Percentiles rank a stretch among this genome's conserved stretches.
These are phyloP conservation scores for Monosporascus sp. DNA, from an alignment of 2,329 filamentous ascomycete species.

Conservation along the genomic window DNA sequence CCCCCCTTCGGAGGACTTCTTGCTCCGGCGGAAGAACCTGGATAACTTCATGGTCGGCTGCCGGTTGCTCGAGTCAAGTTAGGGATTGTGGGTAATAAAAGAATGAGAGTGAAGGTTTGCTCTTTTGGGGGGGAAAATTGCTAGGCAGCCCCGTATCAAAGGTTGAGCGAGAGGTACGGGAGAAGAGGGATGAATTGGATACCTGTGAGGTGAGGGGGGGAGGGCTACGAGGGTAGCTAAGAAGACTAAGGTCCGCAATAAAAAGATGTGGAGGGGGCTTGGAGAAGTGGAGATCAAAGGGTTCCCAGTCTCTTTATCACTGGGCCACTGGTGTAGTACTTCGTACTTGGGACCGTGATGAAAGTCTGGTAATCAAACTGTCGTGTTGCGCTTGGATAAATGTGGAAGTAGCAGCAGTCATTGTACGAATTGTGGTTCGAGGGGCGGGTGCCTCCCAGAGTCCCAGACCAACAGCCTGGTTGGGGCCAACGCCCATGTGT, in stretches of 20 bases:
- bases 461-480: too few species aligned
- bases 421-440: too few species aligned
- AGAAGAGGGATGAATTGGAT: not conserved
- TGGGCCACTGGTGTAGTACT: too few species aligned
- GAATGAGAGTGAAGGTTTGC: not conserved
- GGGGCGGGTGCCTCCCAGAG: too few species aligned
- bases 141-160: not conserved
- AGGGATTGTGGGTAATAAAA: not conserved
- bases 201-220: not conserved
- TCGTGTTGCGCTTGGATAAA: too few species aligned
- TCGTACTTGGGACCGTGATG: too few species aligned
- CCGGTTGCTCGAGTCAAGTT: not conserved
- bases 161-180: not conserved
- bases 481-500: too few species aligned
- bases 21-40: conserved; percentile 28
- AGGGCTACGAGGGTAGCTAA: not conserved
- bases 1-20: conserved; percentile 19
- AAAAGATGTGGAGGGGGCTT: not conserved
- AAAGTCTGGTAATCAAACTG: too few species aligned
- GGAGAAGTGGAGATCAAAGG: too few species aligned
- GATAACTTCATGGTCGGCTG: conserved; percentile 21
- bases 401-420: too few species aligned
- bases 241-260: not conserved
- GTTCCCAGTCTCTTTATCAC: too few species aligned
- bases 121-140: not conserved